These are phyloP conservation scores for Pseudofabraea citricarpa DNA, from an alignment of 2,329 filamentous ascomycete genomes.

Conservation along the genomic window DNA sequence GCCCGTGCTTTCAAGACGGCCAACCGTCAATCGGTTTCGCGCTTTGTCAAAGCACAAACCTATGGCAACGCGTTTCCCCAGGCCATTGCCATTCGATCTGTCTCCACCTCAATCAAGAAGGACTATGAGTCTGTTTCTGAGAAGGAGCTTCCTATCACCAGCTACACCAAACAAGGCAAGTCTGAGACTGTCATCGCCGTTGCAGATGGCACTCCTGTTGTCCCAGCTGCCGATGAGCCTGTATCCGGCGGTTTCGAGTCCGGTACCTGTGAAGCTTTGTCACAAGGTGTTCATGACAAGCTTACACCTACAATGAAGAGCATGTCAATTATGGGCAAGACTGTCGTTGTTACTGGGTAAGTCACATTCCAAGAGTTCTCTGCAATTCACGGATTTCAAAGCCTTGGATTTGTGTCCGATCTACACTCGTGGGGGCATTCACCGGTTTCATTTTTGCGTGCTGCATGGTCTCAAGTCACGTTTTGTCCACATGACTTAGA, in stretches of 20 bases:
- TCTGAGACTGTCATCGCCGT: constrained; percentile 1
- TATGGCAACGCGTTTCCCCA: constrained; percentile 19
- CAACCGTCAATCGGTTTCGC: constrained; percentile 2
- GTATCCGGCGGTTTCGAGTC: constrained; percentile 6
- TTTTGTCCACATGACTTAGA: no score
- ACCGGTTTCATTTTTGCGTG: no score
- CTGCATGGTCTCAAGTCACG: no score
- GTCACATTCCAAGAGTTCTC: constrained; percentile 24
- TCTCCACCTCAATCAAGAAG: constrained; percentile 8
- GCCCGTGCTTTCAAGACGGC: constrained; percentile 10
- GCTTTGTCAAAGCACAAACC: constrained; percentile 9
- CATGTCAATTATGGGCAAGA: constrained; percentile 66
- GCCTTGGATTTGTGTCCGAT: no score
- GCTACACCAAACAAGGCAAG: constrained; percentile 11
- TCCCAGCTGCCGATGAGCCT: constrained; percentile 15
- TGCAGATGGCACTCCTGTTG: constrained; percentile 4
- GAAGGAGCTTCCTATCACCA: constrained; percentile 20
- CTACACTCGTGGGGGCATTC: no score
- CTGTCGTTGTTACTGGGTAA: constrained; percentile 68
- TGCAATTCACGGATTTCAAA: no score
- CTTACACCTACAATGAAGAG: constrained; percentile 63
- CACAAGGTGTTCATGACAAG: constrained; percentile 45
- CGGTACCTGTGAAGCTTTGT: constrained; percentile 35
- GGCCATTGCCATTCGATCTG: constrained; percentile 8
- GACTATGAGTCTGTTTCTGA: constrained; percentile 23